Conservation (phyloP, 2,329 filamentous ascomycete genomes). For the Cladophialophora psammophila region DNA sequence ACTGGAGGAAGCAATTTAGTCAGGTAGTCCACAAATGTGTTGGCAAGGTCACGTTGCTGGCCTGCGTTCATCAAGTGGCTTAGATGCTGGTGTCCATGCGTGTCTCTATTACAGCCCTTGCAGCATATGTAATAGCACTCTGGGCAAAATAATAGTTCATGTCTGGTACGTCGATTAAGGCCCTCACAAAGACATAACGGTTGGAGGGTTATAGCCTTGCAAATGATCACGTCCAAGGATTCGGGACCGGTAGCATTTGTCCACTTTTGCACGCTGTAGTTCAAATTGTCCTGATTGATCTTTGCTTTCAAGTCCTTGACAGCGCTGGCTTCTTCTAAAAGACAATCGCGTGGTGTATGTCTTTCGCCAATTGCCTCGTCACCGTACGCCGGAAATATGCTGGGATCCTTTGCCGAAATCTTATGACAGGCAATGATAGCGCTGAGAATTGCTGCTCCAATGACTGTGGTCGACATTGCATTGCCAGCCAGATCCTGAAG, state of each 20-base stretch:
- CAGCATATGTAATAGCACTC: conserved; percentile 35
- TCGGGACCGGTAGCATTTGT: background rate
- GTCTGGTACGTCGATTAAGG: conserved; percentile 47
- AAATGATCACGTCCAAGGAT: conserved; percentile 12
- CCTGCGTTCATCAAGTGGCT: background rate
- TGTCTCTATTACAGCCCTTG: conserved; percentile 29
- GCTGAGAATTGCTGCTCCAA: conserved; percentile 68
- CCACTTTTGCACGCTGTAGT: background rate
- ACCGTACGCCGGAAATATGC: conserved; percentile 21
- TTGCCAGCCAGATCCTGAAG: conserved; percentile 78
- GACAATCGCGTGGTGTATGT: background rate
- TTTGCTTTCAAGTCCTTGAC: background rate
- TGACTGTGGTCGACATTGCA: conserved; percentile 78
- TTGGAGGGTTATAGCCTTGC: conserved; percentile 33
- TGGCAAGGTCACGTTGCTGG: background rate
- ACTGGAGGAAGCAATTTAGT: conserved; percentile 18
- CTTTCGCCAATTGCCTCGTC: background rate
- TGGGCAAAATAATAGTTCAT: conserved; percentile 29
- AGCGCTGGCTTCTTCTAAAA: background rate
- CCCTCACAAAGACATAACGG: conserved; percentile 67
- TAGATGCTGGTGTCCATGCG: conserved; percentile 23
- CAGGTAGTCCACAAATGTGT: conserved; percentile 18
- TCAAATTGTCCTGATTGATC: background rate
- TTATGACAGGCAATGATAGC: conserved; percentile 58
- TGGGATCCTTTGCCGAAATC: background rate